Percentiles rank a stretch among this genome's conserved stretches.
Conservation (phyloP, 345 rosid genomes). For the Corchorus capsularis region DNA sequence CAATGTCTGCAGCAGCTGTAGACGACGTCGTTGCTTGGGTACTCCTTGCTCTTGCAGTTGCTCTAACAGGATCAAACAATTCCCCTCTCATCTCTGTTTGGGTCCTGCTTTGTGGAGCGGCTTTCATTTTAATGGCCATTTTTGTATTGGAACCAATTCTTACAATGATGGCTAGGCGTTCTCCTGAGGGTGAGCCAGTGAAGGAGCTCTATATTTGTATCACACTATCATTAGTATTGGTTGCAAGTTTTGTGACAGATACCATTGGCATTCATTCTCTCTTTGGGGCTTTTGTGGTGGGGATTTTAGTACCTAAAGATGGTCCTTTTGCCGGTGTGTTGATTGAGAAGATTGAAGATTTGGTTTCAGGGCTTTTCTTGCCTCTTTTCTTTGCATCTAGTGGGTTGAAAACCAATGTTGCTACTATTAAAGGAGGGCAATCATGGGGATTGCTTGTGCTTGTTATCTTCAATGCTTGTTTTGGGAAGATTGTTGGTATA, state of each 20-base stretch:
- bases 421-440: conserved; percentile 55
- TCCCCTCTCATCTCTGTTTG: conserved; percentile 68
- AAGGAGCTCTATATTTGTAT: conserved; percentile 64
- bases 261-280: conserved; percentile 74
- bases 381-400: conserved; percentile 82
- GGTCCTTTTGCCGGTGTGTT: conserved; percentile 71
- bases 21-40: conserved; percentile 85
- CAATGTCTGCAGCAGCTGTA: conserved; percentile 84
- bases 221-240: conserved; percentile 53
- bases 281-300: conserved; percentile 80
- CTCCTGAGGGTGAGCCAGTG: conserved; percentile 83
- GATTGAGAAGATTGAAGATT: conserved; percentile 78
- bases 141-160: conserved; percentile 49
- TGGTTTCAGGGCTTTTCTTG: conserved; percentile 70
- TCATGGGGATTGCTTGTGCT: conserved; percentile 77
- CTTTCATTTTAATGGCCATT: conserved; percentile 43
- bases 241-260: conserved; percentile 69
- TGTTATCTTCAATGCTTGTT: conserved; percentile 65
- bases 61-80: conserved; percentile 51
- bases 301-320: conserved; percentile 66
- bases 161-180: conserved; percentile 58
- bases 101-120: conserved; percentile 63
- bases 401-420: conserved; percentile 74
- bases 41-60: conserved; percentile 78
- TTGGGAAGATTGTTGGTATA: conserved; percentile 74